These are phyloP conservation scores for Alternaria brassicae DNA, from an alignment of 2,329 filamentous ascomycete genomes.

Conservation along the genomic window DNA sequence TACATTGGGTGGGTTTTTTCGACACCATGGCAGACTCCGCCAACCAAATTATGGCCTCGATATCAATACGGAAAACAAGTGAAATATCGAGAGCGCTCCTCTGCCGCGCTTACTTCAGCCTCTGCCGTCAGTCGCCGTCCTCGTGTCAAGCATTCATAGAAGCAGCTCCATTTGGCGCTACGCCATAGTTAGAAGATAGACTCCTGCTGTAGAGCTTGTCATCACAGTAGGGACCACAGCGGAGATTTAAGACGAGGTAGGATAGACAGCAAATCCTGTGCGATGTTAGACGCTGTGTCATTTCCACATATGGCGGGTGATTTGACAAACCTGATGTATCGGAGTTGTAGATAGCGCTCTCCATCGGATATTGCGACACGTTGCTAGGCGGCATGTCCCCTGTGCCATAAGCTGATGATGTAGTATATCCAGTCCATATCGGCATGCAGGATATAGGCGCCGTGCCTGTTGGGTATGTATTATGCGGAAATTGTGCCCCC, in stretches of 20 bases:
- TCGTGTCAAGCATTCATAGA: background rate
- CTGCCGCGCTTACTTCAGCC: background rate
- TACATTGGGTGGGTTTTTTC: background rate
- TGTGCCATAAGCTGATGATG: background rate
- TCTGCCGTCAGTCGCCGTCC: background rate
- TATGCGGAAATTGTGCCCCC: background rate
- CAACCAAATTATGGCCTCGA: background rate
- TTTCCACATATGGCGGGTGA: background rate
- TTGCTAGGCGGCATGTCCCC: background rate
- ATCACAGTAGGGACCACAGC: background rate
- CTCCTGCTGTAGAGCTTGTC: background rate
- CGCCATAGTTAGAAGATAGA: background rate
- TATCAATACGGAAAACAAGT: background rate
- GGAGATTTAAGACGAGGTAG: background rate
- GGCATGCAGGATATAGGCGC: background rate
- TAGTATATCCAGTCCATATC: background rate
- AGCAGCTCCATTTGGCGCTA: background rate
- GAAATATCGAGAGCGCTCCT: background rate
- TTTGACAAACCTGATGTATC: background rate
- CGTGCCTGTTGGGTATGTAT: background rate
- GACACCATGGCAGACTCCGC: background rate
- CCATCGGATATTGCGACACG: background rate
- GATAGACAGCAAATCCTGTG: background rate
- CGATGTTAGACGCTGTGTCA: background rate
- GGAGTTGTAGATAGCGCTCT: background rate